Base-by-base conservation (phyloP, 192 early-diverging fungal species). In the Backusella luteola region DNA sequence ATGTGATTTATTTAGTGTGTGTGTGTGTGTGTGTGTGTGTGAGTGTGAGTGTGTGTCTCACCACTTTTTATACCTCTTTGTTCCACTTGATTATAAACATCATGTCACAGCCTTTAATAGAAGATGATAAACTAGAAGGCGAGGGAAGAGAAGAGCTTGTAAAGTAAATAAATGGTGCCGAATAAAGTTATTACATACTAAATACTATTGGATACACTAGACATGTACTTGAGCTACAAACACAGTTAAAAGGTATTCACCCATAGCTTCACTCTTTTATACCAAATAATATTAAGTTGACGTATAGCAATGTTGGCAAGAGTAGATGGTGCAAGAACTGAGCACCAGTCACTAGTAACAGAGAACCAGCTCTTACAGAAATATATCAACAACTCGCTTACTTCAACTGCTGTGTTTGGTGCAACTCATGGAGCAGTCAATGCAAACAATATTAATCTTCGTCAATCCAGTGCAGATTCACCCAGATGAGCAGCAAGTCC, bases 311-410 rank as follows among this genome's bases (percentile, higher is more conserved):
- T 84, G 36, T 73, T 84, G 14, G 53, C 82, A 35, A 52, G 82
- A 36, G 79, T 84, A 3, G 82, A 84, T 66, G 66, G 76, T 3
- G 82, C 82, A 14, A 70, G 73, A 66, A 46, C 71, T 17, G 82
- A 84, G 26, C 79, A 84, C 49, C 69, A 84, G 34, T 84, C 82
- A 19, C 52, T 84, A 19, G 36, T 74, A 42, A 77, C 76, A 56
- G 82, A 84, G n/a, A 84, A 84, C 52, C 82, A 84, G 35, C 70
- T 84, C 53, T 34, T 84, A 8, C 82, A 84, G 63, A 84, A 84
- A 32, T 84, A 84, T 26, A 84, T 84, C 9, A 80, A 80, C 23
- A 84, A 84, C 49, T 84, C 82, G 6, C 73, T 84, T 6, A 84
- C 82, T 11, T 84, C 82, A 26, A 84, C 82, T 9, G 82, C 82